Evolutionary conservation across 306 rosid genomes (phyloP).

Genomic region (Sindora glabra): DNA sequence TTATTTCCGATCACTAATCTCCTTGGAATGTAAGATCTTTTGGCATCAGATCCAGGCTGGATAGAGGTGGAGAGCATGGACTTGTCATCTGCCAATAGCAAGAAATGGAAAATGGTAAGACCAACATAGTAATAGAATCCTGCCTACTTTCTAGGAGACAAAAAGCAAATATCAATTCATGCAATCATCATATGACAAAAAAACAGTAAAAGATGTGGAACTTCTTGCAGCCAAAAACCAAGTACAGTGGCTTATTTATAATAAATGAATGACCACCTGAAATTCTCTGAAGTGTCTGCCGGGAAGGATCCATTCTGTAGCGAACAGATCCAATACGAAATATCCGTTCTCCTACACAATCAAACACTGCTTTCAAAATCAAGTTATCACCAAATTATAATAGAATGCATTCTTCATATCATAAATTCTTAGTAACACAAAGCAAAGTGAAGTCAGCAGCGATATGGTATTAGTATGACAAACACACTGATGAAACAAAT

Average conservation of each 20-base stretch:
- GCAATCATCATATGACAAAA: constrained; percentile 1
- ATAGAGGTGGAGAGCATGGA: constrained; percentile 36
- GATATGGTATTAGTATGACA: constrained; percentile 19
- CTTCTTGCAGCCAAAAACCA: background rate
- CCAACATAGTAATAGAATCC: constrained; percentile 2
- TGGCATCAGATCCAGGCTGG: constrained; percentile 43
- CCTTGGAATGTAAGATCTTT: constrained; percentile 63
- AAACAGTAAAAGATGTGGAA: background rate
- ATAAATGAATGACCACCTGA: constrained; percentile 45
- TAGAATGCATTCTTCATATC: background rate
- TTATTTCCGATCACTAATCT: constrained; percentile 91
- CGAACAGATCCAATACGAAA: constrained; percentile 69
- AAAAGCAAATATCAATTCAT: background rate
- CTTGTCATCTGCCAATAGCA: constrained; percentile 51
- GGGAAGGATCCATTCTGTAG: constrained; percentile 79
- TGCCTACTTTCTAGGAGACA: background rate
- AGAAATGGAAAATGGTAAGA: constrained; percentile 2
- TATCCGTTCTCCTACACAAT: constrained; percentile 63
- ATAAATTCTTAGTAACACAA: background rate
- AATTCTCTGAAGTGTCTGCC: constrained; percentile 77
- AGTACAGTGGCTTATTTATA: background rate
- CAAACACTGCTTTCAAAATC: constrained; percentile 25
- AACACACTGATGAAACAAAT: constrained; percentile 46
- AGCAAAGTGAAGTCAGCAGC: background rate
- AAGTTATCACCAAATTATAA: constrained; percentile 8